Evolutionary conservation across 176 grass and related monocot species (phyloP), one percentile per base, ranked within the genome.

Genomic region (Zoysia japonica): DNA sequence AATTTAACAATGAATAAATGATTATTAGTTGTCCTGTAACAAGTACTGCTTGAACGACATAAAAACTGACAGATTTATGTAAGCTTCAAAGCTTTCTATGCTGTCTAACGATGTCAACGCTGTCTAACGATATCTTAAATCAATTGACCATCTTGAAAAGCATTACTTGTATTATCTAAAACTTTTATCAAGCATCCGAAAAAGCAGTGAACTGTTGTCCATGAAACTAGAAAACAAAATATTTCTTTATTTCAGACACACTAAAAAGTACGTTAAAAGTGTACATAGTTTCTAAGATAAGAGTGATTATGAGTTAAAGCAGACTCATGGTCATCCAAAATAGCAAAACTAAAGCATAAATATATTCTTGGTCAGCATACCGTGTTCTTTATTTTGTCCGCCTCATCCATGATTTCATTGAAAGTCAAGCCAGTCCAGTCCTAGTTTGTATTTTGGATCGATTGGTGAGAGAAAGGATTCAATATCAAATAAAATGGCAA

Each of bases 341-440:
- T 72, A 45, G 55, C 7, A 19, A 47, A 80, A 84, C 62, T 65
- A 65, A 78, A 57, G 53, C 46, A 91, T 11, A 83, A 83, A 60
- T 59, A 3, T 70, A 74, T 63, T 79, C 9, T 68, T 16, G 48
- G 37, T 75, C 44, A 59, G 52, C 65, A 86, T 94, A 98, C 95
- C 41, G 90, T 94, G 66, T 61, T 94, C 74, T 93, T 98, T 72
- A 94, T 98, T 81, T 90, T 90, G n/a, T 94, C 92, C 7, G 90
- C 89, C 14, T 98, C 95, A 39, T 94, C 89, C 92, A 98, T 98
- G 80, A 98, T 98, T 88, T 98, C 89, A 68, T 92, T 19, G 56
- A 98, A 98, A n/a, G 83, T 93, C 69, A 98, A 83, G 14, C 95
- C 95, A 77, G 95, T 94, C 95, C 95, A 98, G 71, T 98, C 95